Evolutionary conservation across 2,329 filamentous ascomycete species (phyloP), one percentile per base, ranked within the genome.

Genomic region (Delphinella strobiligena): DNA sequence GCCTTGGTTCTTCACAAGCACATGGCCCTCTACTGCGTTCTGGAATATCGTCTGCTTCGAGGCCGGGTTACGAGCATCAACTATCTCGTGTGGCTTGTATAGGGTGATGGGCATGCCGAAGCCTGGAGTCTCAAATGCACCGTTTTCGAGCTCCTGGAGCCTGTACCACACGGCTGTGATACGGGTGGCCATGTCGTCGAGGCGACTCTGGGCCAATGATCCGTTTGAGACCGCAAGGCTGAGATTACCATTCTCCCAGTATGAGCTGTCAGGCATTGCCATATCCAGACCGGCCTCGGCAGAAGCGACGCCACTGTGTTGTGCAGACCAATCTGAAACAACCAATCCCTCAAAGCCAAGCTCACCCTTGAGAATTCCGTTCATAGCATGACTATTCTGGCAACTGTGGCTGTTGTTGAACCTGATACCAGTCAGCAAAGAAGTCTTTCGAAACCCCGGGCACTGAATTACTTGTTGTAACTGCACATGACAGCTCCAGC

Each of bases 261-360:
- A 59, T 41, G 12, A 15, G 3, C 47, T 51, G 4, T 10, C 63
- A 60, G 79, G 78, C 79, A 82, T 82, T 3, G 70, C 67, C 77
- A 83, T 80, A 46, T 83, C 79, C 2, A 82, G 61, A 0, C 79
- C 79, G 15, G 72, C 68, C 32, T 80, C 58, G 0, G 75, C 74
- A 19, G 74, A 75, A 1, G 64, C 67, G 0, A 80, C 68, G 1
- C 74, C 74, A 0, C 69, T 68, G 40, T 75, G 66, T 41, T 81
- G 76, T 0, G 74, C 74, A 18, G 72, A 58, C 41, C 80, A 85
- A 54, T 86, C 81, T 0, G 74, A 78, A 63, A 83, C 75, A 17
- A 83, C 73, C 48, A 62, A 78, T 51, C 81, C 81, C 48, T 83
- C 78, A 48, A 85, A 85, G 0, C 78, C 78, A 36, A 85, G 66